Evolutionary conservation across 1,139 yeast species (phyloP).

Genomic region (Candida tunisiensis): DNA sequence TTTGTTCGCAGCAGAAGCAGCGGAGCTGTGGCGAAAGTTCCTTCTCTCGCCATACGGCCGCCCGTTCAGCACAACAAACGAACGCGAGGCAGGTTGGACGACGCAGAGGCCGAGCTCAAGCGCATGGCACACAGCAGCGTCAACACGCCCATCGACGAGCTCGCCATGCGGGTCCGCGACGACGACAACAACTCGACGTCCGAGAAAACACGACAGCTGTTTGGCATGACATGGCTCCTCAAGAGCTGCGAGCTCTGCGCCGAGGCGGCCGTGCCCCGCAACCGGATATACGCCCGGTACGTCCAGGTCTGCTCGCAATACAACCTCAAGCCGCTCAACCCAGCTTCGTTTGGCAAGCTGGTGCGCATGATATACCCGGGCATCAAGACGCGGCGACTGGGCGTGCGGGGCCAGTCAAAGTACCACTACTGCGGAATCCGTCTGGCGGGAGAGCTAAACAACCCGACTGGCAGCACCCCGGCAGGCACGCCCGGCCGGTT

Average conservation of each 20-base stretch:
- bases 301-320: slow-evolving; percentile 55
- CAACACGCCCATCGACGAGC: slow-evolving; percentile 29
- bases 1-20: no score
- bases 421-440: slow-evolving; percentile 83
- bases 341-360: slow-evolving; percentile 78
- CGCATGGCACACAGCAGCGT: slow-evolving; percentile 29
- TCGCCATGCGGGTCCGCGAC: slow-evolving; percentile 32
- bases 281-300: slow-evolving; percentile 66
- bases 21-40: no score
- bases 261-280: slow-evolving; percentile 69
- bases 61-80: slow-evolving; percentile 13
- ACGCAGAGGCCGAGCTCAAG: slow-evolving; percentile 31
- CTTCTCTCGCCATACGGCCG: no score
- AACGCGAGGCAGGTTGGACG: slow-evolving; percentile 23
- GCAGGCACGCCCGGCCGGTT: slow-evolving; percentile 12
- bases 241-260: slow-evolving; percentile 48
- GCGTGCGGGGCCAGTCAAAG: slow-evolving; percentile 77
- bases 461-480: slow-evolving; percentile 13
- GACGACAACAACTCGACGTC: slow-evolving; percentile 27
- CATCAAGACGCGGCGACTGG: slow-evolving; percentile 68
- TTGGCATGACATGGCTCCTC: slow-evolving; percentile 70
- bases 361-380: slow-evolving; percentile 60
- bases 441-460: slow-evolving; percentile 32
- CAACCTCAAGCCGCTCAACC: slow-evolving; percentile 55
- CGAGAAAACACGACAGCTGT: slow-evolving; percentile 58